These are phyloP conservation scores for Hapsidospora chrysogenum DNA, from an alignment of 495 filamentous ascomycete species.

Conservation along the genomic window DNA sequence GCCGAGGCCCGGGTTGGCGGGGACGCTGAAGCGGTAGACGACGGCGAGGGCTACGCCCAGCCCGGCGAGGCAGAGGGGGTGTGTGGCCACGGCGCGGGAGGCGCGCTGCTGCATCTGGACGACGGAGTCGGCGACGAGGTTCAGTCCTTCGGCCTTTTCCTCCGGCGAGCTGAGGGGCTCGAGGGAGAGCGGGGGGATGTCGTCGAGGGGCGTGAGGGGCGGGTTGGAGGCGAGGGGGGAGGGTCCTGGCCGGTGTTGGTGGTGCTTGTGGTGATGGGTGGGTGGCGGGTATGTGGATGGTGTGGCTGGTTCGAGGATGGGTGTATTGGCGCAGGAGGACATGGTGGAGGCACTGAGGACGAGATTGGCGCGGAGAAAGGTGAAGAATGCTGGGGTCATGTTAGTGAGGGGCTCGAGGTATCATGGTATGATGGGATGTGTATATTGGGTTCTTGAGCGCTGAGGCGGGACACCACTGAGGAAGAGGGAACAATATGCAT, in stretches of 20 bases:
- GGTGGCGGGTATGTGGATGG: too few relatives aligned
- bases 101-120: constrained; percentile 28
- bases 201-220: constrained; percentile 12
- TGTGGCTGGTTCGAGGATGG: constrained; percentile 25
- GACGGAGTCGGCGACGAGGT: constrained; percentile 26
- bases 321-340: constrained; percentile 18
- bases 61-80: constrained; percentile 20
- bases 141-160: constrained; percentile 24
- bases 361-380: constrained; percentile 38
- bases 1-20: constrained; percentile 15
- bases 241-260: too few relatives aligned
- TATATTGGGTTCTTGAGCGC: background rate
- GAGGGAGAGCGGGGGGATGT: constrained; percentile 24
- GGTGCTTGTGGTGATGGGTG: too few relatives aligned
- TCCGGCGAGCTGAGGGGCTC: constrained; percentile 12
- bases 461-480: background rate
- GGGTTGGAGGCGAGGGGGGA: constrained; percentile 2
- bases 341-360: constrained; percentile 23
- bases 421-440: too few relatives aligned
- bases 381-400: constrained; percentile 45
- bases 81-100: constrained; percentile 16
- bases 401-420: too few relatives aligned
- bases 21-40: constrained; percentile 17
- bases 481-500: too few relatives aligned
- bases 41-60: constrained; percentile 11